These are phyloP conservation scores for Aspergillus cejpii DNA, from an alignment of 2,329 filamentous ascomycete genomes.

Conservation along the genomic window DNA sequence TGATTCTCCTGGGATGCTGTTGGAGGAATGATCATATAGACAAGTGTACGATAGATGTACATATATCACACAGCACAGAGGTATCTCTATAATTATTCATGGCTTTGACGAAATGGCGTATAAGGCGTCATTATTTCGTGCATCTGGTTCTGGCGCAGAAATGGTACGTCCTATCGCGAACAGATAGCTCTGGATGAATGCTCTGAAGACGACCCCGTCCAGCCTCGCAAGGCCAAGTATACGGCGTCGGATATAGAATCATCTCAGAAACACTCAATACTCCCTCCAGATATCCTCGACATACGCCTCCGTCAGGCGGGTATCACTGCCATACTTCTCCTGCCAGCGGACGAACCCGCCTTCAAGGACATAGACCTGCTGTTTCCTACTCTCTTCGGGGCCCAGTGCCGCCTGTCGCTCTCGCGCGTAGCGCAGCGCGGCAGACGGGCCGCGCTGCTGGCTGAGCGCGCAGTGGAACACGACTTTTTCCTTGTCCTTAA, in stretches of 20 bases:
- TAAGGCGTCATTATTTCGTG: not conserved
- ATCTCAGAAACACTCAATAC: conserved; percentile 31
- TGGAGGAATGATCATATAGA: not conserved
- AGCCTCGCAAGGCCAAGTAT: too few relatives aligned
- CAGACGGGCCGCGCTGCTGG: conserved; percentile 80
- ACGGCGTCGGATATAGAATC: too few relatives aligned
- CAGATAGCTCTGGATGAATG: too few relatives aligned
- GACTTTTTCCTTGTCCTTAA: conserved; percentile 71
- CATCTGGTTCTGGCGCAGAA: too few relatives aligned
- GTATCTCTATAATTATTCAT: not conserved
- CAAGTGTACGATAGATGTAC: conserved; percentile 8
- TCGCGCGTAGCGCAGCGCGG: conserved; percentile 65
- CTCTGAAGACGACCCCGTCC: too few relatives aligned
- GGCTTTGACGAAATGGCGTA: not conserved
- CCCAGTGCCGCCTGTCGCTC: conserved; percentile 55
- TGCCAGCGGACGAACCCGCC: conserved; percentile 86
- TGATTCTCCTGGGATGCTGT: conserved; percentile 7
- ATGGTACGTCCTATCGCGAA: too few relatives aligned
- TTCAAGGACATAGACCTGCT: conserved; percentile 75
- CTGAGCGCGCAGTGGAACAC: conserved; percentile 92
- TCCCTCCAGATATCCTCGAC: conserved; percentile 76
- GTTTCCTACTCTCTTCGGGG: conserved; percentile 42
- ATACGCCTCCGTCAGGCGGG: conserved; percentile 75
- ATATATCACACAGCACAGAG: not conserved
- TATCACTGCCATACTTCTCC: conserved; percentile 68